phyloP scores from a whole-genome alignment of 2,329 filamentous ascomycete species.

The Exserohilum turcica region DNA sequence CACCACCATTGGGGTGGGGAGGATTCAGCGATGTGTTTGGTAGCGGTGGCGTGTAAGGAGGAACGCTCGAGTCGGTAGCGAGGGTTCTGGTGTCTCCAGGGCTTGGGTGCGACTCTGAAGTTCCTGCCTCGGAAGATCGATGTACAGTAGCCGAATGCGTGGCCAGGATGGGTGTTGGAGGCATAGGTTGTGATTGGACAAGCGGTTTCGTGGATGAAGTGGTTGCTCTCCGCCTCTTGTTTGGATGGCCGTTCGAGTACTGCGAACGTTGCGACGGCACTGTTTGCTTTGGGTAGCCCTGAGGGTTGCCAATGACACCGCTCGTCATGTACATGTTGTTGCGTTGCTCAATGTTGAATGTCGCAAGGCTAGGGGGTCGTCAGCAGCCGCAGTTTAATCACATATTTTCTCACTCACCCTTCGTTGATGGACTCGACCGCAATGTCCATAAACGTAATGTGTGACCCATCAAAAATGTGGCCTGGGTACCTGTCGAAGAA shows the following conservation, averaged over 20 bases:
- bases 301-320: slow-evolving; percentile 32
- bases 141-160: slow-evolving; percentile 31
- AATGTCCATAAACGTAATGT: slow-evolving; percentile 72
- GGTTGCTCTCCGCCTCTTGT: slow-evolving; percentile 45
- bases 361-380: slow-evolving; percentile 33
- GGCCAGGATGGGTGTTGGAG: slow-evolving; percentile 40
- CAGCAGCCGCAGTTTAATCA: slow-evolving; percentile 9
- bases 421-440: slow-evolving; percentile 65
- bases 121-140: slow-evolving; percentile 30
- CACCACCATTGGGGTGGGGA: slow-evolving; percentile 24
- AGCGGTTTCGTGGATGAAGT: slow-evolving; percentile 32
- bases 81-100: slow-evolving; percentile 27
- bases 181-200: slow-evolving; percentile 25
- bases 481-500: slow-evolving; percentile 85
- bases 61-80: slow-evolving; percentile 27
- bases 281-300: slow-evolving; percentile 35
- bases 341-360: slow-evolving; percentile 46
- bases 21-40: slow-evolving; percentile 23
- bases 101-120: slow-evolving; percentile 31
- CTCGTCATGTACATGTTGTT: slow-evolving; percentile 46
- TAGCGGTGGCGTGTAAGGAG: slow-evolving; percentile 38
- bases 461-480: slow-evolving; percentile 73
- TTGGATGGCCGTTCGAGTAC: slow-evolving; percentile 39
- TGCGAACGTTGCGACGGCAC: slow-evolving; percentile 30
- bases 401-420: slow-evolving; percentile 46